phyloP scores from a whole-genome alignment of 2,329 filamentous ascomycete genomes.

The Cordyceps tenuipes region DNA sequence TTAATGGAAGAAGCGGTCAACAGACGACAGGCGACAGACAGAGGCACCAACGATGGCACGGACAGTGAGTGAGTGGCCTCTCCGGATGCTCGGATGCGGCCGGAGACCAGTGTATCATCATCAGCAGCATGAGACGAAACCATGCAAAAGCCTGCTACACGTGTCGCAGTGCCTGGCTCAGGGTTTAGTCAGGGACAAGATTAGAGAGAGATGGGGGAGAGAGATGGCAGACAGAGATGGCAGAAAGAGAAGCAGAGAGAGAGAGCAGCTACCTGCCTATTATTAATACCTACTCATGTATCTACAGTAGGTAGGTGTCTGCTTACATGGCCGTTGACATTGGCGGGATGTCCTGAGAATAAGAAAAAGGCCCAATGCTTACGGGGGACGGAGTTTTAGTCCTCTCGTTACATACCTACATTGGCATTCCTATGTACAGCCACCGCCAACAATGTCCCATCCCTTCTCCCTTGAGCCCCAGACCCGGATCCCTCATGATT shows the following conservation, averaged over 20 bases:
- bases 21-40: too few relatives aligned
- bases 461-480: neutral
- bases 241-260: too few relatives aligned
- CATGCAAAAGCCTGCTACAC: slow-evolving; percentile 1
- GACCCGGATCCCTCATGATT: neutral
- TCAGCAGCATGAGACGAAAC: neutral
- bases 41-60: too few relatives aligned
- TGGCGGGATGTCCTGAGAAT: neutral
- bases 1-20: neutral
- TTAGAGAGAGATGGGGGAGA: neutral
- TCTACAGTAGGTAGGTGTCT: too few relatives aligned
- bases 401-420: too few relatives aligned
- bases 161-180: neutral
- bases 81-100: neutral
- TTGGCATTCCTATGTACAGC: too few relatives aligned
- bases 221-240: neutral
- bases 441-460: too few relatives aligned
- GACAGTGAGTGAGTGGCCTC: neutral
- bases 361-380: neutral
- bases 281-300: too few relatives aligned
- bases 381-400: neutral
- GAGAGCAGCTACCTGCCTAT: too few relatives aligned
- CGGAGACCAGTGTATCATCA: neutral
- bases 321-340: neutral
- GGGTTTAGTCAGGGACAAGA: neutral